Base-by-base conservation (phyloP, 441 rosid species). In the Arabidopsis lyrata region DNA sequence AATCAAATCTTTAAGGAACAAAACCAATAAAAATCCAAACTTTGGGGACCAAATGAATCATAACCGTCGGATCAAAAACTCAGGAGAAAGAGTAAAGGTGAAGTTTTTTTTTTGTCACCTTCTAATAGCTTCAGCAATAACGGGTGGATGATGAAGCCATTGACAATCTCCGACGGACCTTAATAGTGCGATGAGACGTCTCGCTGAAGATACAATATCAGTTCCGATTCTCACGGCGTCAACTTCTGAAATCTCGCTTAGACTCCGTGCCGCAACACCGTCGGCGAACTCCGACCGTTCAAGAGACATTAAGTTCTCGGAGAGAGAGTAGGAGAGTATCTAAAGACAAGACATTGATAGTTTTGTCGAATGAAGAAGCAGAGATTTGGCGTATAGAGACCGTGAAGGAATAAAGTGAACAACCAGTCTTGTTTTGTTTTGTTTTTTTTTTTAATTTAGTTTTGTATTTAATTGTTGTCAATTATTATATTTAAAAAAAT, bases 181-280 rank as follows among this genome's bases (percentile, higher is more conserved):
- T 73, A 94, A 80, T 69, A 94, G 83, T 63, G 78, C 81, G 29
- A 88, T 63, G 80, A 76, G 86, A 42, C 88, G 78, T 66, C 89
- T 85, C 0, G 92, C 90, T 11, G 91, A 96, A 38, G 94, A 82
- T 0, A 90, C 92, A 24, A 91, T 87, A 83, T 94, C 95, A 66
- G 85, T 56, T 27, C 87, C 65, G 47, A 87, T 38, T 47, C 81
- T 85, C 6, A 85, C 45, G 44, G 87, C 70, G 8, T 85, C 85
- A 5, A 75, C 35, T 68, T 84, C 95, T 20, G 93, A 85, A 55
- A 86, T 76, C 71, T 87, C 90, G 72, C 91, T 83, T 64, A 91
- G 86, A 65, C 87, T 82, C 52, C 88, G 83, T 0, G 88, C 59
- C 10, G 80, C 81, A 50, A 73, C 47, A 36, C 72, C 76, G 79